Percentiles rank a stretch among this genome's conserved stretches.
Conservation (phyloP, 2,329 filamentous ascomycete genomes). For the Apiospora kogelbergensis region DNA sequence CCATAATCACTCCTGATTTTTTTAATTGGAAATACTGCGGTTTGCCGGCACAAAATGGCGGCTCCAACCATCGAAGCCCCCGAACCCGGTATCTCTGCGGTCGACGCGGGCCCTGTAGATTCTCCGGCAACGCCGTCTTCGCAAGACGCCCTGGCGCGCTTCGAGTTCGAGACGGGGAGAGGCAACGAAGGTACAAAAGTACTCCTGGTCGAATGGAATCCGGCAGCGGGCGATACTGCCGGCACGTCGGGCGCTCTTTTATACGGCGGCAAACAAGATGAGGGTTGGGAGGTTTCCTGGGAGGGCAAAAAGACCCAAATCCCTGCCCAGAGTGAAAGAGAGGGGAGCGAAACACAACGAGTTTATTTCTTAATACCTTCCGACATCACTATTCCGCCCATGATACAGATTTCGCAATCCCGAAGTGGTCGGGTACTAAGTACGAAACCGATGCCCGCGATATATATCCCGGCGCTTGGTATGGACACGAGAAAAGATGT, state of each 20-base stretch:
- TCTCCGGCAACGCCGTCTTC: constrained; percentile 14
- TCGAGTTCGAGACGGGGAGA: constrained; percentile 75
- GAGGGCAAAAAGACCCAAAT: constrained; percentile 75
- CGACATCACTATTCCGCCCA: constrained; percentile 67
- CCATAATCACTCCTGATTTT: not conserved
- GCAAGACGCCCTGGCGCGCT: constrained; percentile 67
- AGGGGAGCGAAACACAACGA: constrained; percentile 50
- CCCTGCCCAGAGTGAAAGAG: constrained; percentile 45
- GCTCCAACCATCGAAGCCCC: not conserved
- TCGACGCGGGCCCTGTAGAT: constrained; percentile 5
- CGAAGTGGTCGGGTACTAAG: constrained; percentile 40
- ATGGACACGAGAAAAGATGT: constrained; percentile 59
- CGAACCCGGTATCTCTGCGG: not conserved
- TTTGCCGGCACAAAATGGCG: not conserved
- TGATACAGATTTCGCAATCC: constrained; percentile 62
- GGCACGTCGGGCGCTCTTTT: constrained; percentile 27
- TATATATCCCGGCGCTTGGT: constrained; percentile 77
- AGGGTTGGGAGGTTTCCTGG: constrained; percentile 77
- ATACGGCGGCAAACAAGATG: constrained; percentile 15
- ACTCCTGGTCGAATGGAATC: constrained; percentile 88
- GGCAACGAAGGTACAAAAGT: constrained; percentile 87
- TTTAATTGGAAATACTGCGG: not conserved
- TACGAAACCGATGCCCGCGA: constrained; percentile 81
- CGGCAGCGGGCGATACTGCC: constrained; percentile 39
- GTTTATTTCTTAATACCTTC: constrained; percentile 82